A percentile compares a stretch with the other conserved stretches of the same genome.
These are phyloP conservation scores for Westerdykella sp. DNA, from an alignment of 2,329 filamentous ascomycete genomes.

Conservation along the genomic window DNA sequence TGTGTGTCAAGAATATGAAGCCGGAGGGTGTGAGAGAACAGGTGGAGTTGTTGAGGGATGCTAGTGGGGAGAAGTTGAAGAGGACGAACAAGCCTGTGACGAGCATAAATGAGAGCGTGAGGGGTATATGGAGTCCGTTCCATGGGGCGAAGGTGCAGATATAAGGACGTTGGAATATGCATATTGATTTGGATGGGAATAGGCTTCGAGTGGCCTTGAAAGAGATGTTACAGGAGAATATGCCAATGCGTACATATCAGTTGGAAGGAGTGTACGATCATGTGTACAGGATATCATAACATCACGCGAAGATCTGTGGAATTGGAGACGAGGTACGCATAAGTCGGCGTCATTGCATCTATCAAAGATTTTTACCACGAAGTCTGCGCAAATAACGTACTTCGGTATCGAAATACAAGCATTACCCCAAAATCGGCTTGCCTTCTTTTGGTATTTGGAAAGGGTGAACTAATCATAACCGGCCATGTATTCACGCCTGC, in stretches of 20 bases:
- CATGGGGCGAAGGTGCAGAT: constrained; percentile 47
- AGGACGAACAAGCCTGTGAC: constrained; percentile 53
- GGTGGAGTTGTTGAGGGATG: constrained; percentile 64
- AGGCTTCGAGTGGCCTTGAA: background rate
- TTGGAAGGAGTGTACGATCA: background rate
- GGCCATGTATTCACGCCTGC: constrained; percentile 31
- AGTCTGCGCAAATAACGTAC: background rate
- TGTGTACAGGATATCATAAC: background rate
- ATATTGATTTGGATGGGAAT: too few relatives aligned
- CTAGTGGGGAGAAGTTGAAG: constrained; percentile 68
- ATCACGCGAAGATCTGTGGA: background rate
- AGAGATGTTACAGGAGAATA: background rate
- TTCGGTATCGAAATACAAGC: background rate
- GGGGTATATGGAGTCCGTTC: constrained; percentile 60
- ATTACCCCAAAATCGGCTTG: background rate
- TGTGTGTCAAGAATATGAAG: constrained; percentile 84
- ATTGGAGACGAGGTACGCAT: background rate
- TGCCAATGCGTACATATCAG: background rate
- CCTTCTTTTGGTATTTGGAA: background rate
- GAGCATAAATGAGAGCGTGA: constrained; percentile 58
- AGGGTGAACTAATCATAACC: constrained; percentile 21
- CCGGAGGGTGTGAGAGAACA: constrained; percentile 76
- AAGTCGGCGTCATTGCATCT: background rate
- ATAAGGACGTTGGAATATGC: constrained; percentile 5
- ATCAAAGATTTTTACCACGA: background rate